Base-by-base conservation (phyloP, 768 basidiomycete species). In the Rossbeevera mucosa region DNA sequence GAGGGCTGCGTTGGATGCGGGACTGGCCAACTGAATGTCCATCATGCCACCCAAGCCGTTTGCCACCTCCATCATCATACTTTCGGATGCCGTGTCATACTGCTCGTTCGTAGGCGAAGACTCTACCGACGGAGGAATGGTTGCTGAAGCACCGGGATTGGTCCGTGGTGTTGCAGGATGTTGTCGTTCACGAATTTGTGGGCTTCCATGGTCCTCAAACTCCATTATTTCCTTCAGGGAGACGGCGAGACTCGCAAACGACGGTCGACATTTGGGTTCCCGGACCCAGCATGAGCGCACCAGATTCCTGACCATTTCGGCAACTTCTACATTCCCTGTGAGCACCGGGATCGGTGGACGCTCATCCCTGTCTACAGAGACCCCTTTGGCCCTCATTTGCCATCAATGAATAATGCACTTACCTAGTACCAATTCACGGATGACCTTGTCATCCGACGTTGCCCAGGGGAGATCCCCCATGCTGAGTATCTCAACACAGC, bases 391-490 rank as follows among this genome's bases (percentile, higher is more conserved):
- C n/a, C n/a, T 36, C n/a, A 9, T 36, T 36, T 36, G 54, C 43
- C 48, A 43, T 20, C 38, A 54, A 55, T 9, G n/a, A 22, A 29
- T 6, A 3, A 11, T 52, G 44, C 33, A 64, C 74, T 42, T 49
- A 83, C 82, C 69, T 7, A 80, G 58, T 13, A 86, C 80, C 24
- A 79, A 73, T 49, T 72, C 71, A 25, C 72, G 71, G 24, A 86
- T 79, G 1, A 73, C 67, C 6, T 74, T 72, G 48, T 85, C 81
- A 45, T 80, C 76, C 53, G 74, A 64, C 12, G 70, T 61, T 4
- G 72, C 66, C 81, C 83, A 86, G 1, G 85, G 83, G 47, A 84
- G 65, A 50, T 78, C 75, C 5, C 84, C 85, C 70, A 81, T 79
- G 0, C 77, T 75, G 24, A 86, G 66, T 48, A 86, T 78, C 63